phyloP scores from a whole-genome alignment of 768 basidiomycete genomes.

The Lepiota venenata region DNA sequence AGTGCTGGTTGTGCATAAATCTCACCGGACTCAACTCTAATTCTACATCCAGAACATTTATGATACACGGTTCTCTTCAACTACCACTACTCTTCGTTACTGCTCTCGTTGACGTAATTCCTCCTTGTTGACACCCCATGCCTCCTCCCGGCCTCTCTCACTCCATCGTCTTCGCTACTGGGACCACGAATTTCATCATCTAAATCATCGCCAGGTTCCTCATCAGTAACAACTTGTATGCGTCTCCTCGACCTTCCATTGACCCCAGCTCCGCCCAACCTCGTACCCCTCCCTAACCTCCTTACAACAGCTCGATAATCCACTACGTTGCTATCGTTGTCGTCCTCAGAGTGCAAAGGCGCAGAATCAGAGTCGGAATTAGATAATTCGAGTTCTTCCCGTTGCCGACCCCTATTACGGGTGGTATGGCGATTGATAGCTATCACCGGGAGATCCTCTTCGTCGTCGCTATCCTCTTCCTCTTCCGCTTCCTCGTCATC shows the following conservation, averaged over 20 bases:
- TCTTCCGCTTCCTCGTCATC: slow-evolving; percentile 2
- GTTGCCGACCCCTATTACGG: not conserved
- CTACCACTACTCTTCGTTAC: too few relatives aligned
- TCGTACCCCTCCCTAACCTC: slow-evolving; percentile 13
- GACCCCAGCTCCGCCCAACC: slow-evolving; percentile 3
- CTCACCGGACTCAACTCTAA: too few relatives aligned
- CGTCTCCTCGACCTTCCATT: too few relatives aligned
- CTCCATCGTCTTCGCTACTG: not conserved
- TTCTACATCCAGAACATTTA: too few relatives aligned
- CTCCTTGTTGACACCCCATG: not conserved
- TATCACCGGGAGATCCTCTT: slow-evolving; percentile 16
- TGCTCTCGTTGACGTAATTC: too few relatives aligned
- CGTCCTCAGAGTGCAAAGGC: slow-evolving; percentile 35
- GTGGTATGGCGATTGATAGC: slow-evolving; percentile 35
- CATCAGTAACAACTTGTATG: not conserved
- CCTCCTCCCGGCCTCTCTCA: not conserved
- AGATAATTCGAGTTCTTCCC: too few relatives aligned
- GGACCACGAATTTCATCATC: not conserved
- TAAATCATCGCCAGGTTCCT: not conserved
- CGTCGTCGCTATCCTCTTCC: not conserved
- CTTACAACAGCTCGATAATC: slow-evolving; percentile 28
- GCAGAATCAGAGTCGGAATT: too few relatives aligned
- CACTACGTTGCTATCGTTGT: slow-evolving; percentile 50
- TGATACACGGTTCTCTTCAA: too few relatives aligned
- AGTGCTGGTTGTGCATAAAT: too few relatives aligned